phyloP scores from a whole-genome alignment of 352 stramenopile species.

The Pythium aquatile region DNA sequence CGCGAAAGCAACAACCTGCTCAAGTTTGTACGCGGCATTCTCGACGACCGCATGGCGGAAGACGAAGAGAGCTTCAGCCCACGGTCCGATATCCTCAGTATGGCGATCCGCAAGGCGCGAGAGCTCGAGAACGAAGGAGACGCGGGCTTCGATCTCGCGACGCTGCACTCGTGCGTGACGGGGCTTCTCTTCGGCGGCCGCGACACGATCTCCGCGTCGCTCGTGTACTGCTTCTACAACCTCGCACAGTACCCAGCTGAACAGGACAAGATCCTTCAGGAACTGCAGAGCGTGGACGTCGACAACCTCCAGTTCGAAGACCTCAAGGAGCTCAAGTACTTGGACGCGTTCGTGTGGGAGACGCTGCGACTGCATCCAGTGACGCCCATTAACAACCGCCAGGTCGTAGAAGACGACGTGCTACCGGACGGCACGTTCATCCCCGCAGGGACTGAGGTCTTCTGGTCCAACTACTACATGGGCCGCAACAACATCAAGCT shows the following conservation, averaged over 20 bases:
- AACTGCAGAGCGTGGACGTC: slow-evolving; percentile 35
- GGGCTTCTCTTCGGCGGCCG: slow-evolving; percentile 81
- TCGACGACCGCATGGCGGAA: slow-evolving; percentile 38
- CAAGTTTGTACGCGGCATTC: slow-evolving; percentile 39
- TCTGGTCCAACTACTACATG: slow-evolving; percentile 79
- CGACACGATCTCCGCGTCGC: slow-evolving; percentile 67
- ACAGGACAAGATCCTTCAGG: slow-evolving; percentile 54
- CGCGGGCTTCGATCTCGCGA: slow-evolving; percentile 27
- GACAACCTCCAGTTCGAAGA: slow-evolving; percentile 36
- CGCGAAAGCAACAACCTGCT: slow-evolving; percentile 58
- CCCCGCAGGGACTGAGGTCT: slow-evolving; percentile 49
- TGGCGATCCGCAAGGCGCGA: slow-evolving; percentile 50
- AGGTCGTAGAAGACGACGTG: slow-evolving; percentile 53
- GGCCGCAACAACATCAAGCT: slow-evolving; percentile 41
- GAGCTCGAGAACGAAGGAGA: slow-evolving; percentile 33
- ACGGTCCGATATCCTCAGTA: slow-evolving; percentile 44
- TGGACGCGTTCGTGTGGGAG: slow-evolving; percentile 72
- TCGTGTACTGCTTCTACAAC: slow-evolving; percentile 75
- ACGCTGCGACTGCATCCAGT: slow-evolving; percentile 66
- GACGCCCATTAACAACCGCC: slow-evolving; percentile 69
- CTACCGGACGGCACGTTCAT: slow-evolving; percentile 73
- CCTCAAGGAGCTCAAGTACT: slow-evolving; percentile 60
- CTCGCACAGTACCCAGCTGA: slow-evolving; percentile 55
- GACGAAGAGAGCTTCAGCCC: slow-evolving; percentile 25
- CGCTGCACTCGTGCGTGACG: slow-evolving; percentile 58